Evolutionary conservation across 257 asterid species (phyloP).

Genomic region (Hygrophila difformis): DNA sequence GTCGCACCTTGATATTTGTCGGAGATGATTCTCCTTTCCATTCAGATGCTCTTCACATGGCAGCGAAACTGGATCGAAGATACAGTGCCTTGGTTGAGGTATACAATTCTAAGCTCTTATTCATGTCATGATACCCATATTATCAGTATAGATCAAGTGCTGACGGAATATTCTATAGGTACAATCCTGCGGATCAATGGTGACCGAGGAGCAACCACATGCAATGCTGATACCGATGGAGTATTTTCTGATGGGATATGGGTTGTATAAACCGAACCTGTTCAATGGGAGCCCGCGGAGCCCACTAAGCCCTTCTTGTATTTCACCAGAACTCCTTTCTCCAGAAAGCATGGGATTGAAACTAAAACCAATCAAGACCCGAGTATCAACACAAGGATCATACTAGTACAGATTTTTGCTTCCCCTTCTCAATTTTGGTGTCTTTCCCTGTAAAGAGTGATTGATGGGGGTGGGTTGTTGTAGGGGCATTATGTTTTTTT

Average conservation of each 20-base stretch:
- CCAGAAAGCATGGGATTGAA: constrained; percentile 94
- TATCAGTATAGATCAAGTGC: neutral
- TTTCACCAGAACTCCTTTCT: constrained; percentile 78
- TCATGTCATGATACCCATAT: neutral
- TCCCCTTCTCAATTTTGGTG: neutral
- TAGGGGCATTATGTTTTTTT: too few species aligned
- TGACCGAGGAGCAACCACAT: constrained; percentile 93
- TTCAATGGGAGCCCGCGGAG: constrained; percentile 69
- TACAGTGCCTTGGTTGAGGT: constrained; percentile 92
- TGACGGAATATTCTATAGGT: constrained; percentile 36
- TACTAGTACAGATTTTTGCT: neutral
- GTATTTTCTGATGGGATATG: constrained; percentile 73
- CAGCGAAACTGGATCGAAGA: constrained; percentile 66
- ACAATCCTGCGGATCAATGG: constrained; percentile 85
- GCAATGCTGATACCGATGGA: constrained; percentile 85
- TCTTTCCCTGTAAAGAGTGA: too few species aligned
- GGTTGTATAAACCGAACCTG: constrained; percentile 52
- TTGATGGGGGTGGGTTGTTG: too few species aligned
- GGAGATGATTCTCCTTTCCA: constrained; percentile 82
- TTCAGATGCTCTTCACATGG: constrained; percentile 63
- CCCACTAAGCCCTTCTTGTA: constrained; percentile 72
- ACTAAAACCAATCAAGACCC: constrained; percentile 84
- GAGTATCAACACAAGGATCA: constrained; percentile 24
- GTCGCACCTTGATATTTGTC: constrained; percentile 79
- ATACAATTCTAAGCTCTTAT: constrained; percentile 12